Conservation (phyloP, 2,329 filamentous ascomycete genomes). For the Colletotrichum sp. region DNA sequence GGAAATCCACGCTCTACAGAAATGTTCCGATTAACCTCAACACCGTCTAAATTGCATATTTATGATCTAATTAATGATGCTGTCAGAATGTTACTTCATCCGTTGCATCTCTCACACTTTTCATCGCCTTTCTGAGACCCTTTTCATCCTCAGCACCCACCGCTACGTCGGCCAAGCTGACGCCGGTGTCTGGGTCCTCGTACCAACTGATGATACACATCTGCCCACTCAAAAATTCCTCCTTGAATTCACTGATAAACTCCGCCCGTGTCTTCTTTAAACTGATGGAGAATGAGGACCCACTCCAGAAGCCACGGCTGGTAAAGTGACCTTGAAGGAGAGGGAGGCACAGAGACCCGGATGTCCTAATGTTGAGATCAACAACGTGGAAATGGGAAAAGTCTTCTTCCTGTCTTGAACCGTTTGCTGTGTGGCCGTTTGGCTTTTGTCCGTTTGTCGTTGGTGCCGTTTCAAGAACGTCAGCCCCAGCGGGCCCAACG, state of each 20-base stretch:
- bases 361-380: constrained; percentile 38
- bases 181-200: constrained; percentile 29
- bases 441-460: constrained; percentile 4
- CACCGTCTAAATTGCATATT: neutral
- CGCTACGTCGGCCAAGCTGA: constrained; percentile 35
- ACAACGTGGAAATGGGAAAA: constrained; percentile 30
- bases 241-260: constrained; percentile 30
- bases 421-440: neutral
- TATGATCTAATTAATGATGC: neutral
- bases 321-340: constrained; percentile 34
- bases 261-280: constrained; percentile 23
- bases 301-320: constrained; percentile 27
- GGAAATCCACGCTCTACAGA: neutral
- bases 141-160: constrained; percentile 31
- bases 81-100: constrained; percentile 33
- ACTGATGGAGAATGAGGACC: constrained; percentile 33
- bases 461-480: constrained; percentile 33
- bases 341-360: constrained; percentile 33
- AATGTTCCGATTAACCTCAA: neutral
- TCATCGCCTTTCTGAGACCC: constrained; percentile 25
- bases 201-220: constrained; percentile 38
- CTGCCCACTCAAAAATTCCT: constrained; percentile 28
- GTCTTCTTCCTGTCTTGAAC: neutral
- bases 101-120: constrained; percentile 28
- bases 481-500: constrained; percentile 36